phyloP scores from a whole-genome alignment of 139 green algal species.

The Coelastrella sp. region DNA sequence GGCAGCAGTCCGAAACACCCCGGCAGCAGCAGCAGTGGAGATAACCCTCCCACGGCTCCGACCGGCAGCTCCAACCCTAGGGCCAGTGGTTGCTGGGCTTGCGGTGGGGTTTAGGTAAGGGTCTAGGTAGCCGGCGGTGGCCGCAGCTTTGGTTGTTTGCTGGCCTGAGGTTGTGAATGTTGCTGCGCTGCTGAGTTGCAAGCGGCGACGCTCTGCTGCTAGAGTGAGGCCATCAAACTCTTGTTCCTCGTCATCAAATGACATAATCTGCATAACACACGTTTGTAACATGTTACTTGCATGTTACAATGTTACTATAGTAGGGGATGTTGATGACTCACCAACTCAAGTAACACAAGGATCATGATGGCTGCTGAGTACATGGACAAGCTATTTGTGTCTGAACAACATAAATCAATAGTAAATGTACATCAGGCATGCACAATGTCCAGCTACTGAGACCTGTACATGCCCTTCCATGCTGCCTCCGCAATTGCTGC shows the following conservation, averaged over 20 bases:
- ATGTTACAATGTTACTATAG: too few relatives aligned
- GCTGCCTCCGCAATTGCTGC: not conserved
- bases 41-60: not conserved
- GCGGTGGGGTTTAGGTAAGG: not conserved
- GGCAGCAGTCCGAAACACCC: not conserved
- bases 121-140: not conserved
- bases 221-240: not conserved
- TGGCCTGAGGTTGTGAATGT: constrained; percentile 28
- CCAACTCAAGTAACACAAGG: too few relatives aligned
- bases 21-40: constrained; percentile 2
- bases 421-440: too few relatives aligned
- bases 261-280: not conserved
- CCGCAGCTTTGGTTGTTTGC: not conserved
- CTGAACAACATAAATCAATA: too few relatives aligned
- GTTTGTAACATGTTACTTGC: not conserved
- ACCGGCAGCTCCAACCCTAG: not conserved
- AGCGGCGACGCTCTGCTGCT: constrained; percentile 3
- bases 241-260: constrained; percentile 17
- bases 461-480: too few relatives aligned
- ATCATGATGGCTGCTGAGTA: too few relatives aligned
- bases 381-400: too few relatives aligned
- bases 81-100: not conserved
- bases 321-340: too few relatives aligned
- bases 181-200: constrained; percentile 15
- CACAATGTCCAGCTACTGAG: too few relatives aligned